Evolutionary conservation across 106 monocot species (phyloP).

Genomic region (Dendrobium catenatum): DNA sequence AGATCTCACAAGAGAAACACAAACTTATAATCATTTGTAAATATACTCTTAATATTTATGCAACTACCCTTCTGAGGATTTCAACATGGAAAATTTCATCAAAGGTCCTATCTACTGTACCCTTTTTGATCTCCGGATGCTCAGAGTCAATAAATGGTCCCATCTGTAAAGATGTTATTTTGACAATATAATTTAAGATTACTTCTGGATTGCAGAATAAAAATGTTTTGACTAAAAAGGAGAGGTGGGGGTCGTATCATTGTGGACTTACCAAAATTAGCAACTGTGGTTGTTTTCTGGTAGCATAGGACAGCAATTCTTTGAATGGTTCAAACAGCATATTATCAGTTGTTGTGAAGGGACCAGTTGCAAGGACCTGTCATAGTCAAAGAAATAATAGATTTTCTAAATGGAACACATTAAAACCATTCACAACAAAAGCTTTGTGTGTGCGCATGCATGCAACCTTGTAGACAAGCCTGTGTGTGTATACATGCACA

Average conservation of each 20-base stretch:
- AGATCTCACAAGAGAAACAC: background rate
- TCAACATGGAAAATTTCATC: slow-evolving; percentile 76
- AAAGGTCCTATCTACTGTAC: slow-evolving; percentile 62
- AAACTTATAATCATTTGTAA: background rate
- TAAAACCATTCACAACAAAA: background rate
- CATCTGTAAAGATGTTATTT: slow-evolving; percentile 40
- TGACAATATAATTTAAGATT: background rate
- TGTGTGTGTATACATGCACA: too few species aligned
- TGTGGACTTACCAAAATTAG: slow-evolving; percentile 59
- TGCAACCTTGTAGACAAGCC: too few species aligned
- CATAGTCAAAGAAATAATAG: background rate
- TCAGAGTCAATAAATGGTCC: slow-evolving; percentile 97
- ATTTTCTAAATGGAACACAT: background rate
- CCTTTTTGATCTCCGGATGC: slow-evolving; percentile 87
- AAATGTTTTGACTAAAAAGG: background rate
- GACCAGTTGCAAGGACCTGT: slow-evolving; percentile 86
- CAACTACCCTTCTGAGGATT: slow-evolving; percentile 60
- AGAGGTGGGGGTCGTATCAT: background rate
- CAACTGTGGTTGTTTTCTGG: slow-evolving; percentile 78
- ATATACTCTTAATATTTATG: background rate
- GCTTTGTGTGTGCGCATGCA: background rate
- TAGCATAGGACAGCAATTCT: slow-evolving; percentile 90
- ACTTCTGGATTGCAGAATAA: background rate
- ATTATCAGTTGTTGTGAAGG: slow-evolving; percentile 92
- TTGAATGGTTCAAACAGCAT: slow-evolving; percentile 85